Conservation (phyloP, 352 stramenopile species). For the Phytopythium ostracodes region DNA sequence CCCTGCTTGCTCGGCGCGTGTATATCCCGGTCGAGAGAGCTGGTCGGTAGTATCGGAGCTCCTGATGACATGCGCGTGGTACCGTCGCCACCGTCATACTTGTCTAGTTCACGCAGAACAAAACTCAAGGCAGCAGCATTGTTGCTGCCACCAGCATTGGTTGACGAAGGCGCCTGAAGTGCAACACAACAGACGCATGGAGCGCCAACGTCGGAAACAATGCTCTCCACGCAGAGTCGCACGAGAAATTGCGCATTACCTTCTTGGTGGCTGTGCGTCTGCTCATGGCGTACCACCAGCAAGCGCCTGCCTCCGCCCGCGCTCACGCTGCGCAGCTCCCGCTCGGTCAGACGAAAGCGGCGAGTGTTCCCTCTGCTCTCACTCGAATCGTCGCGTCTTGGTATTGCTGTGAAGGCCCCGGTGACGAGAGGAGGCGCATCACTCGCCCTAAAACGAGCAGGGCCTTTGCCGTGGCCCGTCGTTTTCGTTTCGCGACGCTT, state of each 20-base stretch:
- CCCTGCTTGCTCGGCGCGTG: not conserved
- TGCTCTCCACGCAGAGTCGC: too few species aligned
- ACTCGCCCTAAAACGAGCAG: not conserved
- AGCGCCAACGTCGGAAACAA: too few species aligned
- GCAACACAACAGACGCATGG: not conserved
- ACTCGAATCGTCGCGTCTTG: conserved; percentile 7
- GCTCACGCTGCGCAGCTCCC: not conserved
- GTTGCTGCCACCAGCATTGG: not conserved
- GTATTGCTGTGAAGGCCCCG: not conserved
- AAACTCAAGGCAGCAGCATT: conserved; percentile 51
- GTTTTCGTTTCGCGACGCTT: conserved; percentile 8
- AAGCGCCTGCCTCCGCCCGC: not conserved
- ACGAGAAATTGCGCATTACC: not conserved
- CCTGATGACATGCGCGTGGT: conserved; percentile 14
- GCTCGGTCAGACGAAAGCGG: not conserved
- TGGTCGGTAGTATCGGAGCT: not conserved
- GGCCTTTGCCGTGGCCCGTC: not conserved
- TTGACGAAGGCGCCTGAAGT: not conserved
- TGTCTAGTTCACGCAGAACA: conserved; percentile 52
- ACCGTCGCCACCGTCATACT: conserved; percentile 43
- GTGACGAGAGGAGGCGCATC: not conserved
- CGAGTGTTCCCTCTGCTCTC: not conserved
- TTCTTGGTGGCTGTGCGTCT: not conserved
- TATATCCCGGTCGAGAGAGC: not conserved
- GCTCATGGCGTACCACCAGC: not conserved